A percentile compares a stretch with the other conserved stretches of the same genome.
Evolutionary conservation across 352 stramenopile genomes (phyloP).

Genomic region (Hyaloperonospora arabidopsidis): DNA sequence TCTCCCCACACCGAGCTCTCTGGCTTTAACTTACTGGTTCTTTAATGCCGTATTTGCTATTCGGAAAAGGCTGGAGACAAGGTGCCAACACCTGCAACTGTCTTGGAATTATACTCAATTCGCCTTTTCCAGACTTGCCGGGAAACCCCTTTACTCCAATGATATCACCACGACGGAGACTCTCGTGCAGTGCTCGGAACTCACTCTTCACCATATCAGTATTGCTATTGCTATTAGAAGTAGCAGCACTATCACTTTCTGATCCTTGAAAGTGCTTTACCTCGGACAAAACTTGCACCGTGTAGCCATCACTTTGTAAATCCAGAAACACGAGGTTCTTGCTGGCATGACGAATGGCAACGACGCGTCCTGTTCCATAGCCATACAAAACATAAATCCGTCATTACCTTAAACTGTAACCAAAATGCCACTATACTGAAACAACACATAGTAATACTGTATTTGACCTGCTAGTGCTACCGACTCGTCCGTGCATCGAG

Average conservation of each 20-base stretch:
- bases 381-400: too few species aligned
- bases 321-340: slow-evolving; percentile 83
- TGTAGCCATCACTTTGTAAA: slow-evolving; percentile 52
- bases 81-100: slow-evolving; percentile 90
- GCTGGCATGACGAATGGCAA: slow-evolving; percentile 68
- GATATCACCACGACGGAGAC: slow-evolving; percentile 71
- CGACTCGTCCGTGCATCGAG: slow-evolving; percentile 41
- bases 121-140: slow-evolving; percentile 73
- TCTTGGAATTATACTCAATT: slow-evolving; percentile 78
- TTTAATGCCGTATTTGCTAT: slow-evolving; percentile 93
- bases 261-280: slow-evolving; percentile 59
- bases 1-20: too few species aligned
- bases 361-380: slow-evolving; percentile 44
- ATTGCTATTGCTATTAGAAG: slow-evolving; percentile 3
- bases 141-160: slow-evolving; percentile 72
- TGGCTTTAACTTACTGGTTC: slow-evolving; percentile 39
- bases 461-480: slow-evolving; percentile 49
- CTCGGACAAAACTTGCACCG: slow-evolving; percentile 71
- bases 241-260: slow-evolving; percentile 7
- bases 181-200: slow-evolving; percentile 59
- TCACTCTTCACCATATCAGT: slow-evolving; percentile 34
- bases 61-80: slow-evolving; percentile 86
- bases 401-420: not conserved
- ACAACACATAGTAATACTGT: not conserved
- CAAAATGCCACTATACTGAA: not conserved